Percentiles rank a stretch among this genome's conserved stretches.
phyloP scores from a whole-genome alignment of 2,329 filamentous ascomycete species.

The Alternaria sp. region DNA sequence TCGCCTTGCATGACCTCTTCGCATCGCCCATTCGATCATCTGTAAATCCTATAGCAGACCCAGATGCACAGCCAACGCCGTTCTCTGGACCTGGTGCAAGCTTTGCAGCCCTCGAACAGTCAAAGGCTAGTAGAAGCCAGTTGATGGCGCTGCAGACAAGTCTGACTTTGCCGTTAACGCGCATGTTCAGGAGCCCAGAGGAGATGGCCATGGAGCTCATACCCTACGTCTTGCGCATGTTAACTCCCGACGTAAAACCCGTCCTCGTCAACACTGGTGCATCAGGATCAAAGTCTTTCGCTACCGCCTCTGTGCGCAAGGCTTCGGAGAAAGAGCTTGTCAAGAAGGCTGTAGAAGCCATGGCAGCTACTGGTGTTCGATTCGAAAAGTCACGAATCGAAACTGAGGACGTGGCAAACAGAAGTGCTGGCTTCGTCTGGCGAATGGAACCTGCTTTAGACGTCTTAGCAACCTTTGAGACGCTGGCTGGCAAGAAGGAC shows the following conservation, averaged over 20 bases:
- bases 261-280: constrained; percentile 76
- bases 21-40: constrained; percentile 66
- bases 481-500: constrained; percentile 65
- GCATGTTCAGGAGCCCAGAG: constrained; percentile 81
- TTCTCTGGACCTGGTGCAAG: constrained; percentile 86
- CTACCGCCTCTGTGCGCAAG: constrained; percentile 85
- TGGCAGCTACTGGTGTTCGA: constrained; percentile 82
- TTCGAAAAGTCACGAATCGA: constrained; percentile 86
- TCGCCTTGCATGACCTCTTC: constrained; percentile 93
- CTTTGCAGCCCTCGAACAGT: constrained; percentile 80
- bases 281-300: constrained; percentile 51
- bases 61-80: constrained; percentile 64
- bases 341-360: constrained; percentile 77
- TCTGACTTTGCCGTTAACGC: constrained; percentile 74
- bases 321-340: constrained; percentile 86
- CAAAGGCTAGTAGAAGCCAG: constrained; percentile 78
- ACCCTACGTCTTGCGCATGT: constrained; percentile 82
- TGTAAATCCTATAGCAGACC: constrained; percentile 53
- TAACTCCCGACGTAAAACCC: constrained; percentile 90
- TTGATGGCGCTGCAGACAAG: constrained; percentile 77
- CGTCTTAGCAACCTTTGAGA: constrained; percentile 77
- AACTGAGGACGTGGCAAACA: constrained; percentile 62
- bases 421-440: constrained; percentile 77
- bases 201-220: constrained; percentile 83
- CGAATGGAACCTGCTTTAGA: constrained; percentile 96